These are phyloP conservation scores for Botryotinia calthae DNA, from an alignment of 2,329 filamentous ascomycete species.

Conservation along the genomic window DNA sequence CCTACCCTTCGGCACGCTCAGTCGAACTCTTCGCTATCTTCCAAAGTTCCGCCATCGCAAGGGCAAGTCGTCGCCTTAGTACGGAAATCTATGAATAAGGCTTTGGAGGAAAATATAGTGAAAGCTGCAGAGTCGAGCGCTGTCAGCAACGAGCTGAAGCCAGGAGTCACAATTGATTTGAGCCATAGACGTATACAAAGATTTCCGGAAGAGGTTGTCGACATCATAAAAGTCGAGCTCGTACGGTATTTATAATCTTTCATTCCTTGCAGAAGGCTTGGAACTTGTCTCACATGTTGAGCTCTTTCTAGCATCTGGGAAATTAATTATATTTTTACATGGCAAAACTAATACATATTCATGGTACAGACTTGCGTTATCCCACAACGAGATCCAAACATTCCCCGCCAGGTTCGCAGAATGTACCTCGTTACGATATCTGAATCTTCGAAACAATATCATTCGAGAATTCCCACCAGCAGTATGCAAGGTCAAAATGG, in stretches of 20 bases:
- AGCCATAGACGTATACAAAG: constrained; percentile 69
- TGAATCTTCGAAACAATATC: constrained; percentile 76
- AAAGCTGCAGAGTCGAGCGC: constrained; percentile 60
- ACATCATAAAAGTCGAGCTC: constrained; percentile 40
- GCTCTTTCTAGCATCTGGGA: not conserved
- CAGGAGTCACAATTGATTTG: constrained; percentile 73
- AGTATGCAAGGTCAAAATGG: constrained; percentile 45
- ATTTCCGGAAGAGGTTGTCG: constrained; percentile 41
- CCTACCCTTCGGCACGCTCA: constrained; percentile 46
- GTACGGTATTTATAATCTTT: constrained; percentile 35
- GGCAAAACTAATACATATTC: constrained; percentile 31
- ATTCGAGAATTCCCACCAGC: constrained; percentile 65
- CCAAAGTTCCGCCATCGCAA: constrained; percentile 54
- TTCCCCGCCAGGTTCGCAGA: constrained; percentile 71
- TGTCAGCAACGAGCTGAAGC: constrained; percentile 58
- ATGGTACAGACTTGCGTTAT: constrained; percentile 64
- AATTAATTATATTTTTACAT: not conserved
- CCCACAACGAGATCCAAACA: constrained; percentile 73
- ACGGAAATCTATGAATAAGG: constrained; percentile 64
- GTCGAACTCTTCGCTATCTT: constrained; percentile 45
- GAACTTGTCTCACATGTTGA: constrained; percentile 1
- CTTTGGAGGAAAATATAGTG: constrained; percentile 62
- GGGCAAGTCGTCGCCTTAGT: constrained; percentile 64
- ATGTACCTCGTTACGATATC: constrained; percentile 73
- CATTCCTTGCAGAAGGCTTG: constrained; percentile 19